Conservation (phyloP, 2,329 filamentous ascomycete genomes). For the Byssothecium circinans region DNA sequence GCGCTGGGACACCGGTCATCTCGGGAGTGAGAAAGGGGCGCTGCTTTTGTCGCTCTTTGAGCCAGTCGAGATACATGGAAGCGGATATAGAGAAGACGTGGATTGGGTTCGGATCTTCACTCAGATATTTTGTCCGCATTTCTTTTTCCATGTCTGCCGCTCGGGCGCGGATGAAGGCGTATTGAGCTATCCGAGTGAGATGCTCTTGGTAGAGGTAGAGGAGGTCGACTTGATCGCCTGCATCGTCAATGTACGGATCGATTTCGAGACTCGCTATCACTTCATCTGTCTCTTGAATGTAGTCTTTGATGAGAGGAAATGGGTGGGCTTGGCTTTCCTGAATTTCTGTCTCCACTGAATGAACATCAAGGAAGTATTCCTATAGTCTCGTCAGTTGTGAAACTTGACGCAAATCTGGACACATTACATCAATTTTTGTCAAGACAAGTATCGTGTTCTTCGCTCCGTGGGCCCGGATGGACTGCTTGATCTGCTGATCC, state of each 20-base stretch:
- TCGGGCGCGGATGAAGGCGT: conserved; percentile 8
- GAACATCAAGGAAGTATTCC: conserved; percentile 7
- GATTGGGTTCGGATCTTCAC: conserved; percentile 9
- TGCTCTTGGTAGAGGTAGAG: conserved; percentile 1
- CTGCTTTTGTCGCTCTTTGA: neutral
- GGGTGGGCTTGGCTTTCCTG: neutral
- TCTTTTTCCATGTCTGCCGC: conserved; percentile 2
- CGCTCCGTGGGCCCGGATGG: conserved; percentile 12
- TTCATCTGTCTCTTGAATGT: neutral
- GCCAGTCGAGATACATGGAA: conserved; percentile 8
- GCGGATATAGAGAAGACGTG: conserved; percentile 10
- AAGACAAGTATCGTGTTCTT: conserved; percentile 13
- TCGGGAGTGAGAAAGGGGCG: conserved; percentile 3
- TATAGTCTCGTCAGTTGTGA: too few relatives aligned
- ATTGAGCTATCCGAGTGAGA: conserved; percentile 4
- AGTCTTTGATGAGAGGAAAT: neutral
- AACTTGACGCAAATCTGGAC: too few relatives aligned
- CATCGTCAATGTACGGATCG: neutral
- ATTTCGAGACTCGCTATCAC: neutral
- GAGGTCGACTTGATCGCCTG: neutral
- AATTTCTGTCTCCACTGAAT: conserved; percentile 6
- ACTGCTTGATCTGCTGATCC: conserved; percentile 7
- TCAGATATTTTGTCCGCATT: conserved; percentile 7
- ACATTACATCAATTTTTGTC: conserved; percentile 16
- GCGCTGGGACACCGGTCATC: conserved; percentile 12